Evolutionary conservation across 805 yeast genomes (phyloP).

Genomic region (Yarrowia bubula): DNA sequence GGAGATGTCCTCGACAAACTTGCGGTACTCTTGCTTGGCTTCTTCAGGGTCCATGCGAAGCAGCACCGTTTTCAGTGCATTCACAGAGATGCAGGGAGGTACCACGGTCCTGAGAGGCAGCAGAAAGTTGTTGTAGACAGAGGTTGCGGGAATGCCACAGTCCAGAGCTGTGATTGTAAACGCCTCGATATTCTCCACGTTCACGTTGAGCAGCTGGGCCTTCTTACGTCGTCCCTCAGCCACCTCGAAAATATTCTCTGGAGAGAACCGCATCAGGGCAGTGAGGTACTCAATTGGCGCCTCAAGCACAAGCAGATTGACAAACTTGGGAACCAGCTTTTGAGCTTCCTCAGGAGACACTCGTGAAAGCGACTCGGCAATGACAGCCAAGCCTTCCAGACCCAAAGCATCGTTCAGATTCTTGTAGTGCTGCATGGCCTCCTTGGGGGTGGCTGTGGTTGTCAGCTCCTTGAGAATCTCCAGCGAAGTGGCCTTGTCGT

Average conservation of each 20-base stretch:
- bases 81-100: not conserved
- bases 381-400: not conserved
- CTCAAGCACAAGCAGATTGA: not conserved
- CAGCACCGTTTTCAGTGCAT: not conserved
- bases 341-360: not conserved
- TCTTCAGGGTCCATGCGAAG: not conserved
- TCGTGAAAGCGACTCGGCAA: not conserved
- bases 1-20: not conserved
- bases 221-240: not conserved
- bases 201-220: not conserved
- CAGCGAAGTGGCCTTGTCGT: not conserved
- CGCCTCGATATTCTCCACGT: not conserved
- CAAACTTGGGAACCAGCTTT: not conserved
- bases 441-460: not conserved
- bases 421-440: slow-evolving; percentile 5
- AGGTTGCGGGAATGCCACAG: not conserved
- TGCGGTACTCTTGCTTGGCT: not conserved
- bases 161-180: not conserved
- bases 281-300: slow-evolving; percentile 9
- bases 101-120: not conserved
- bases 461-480: not conserved
- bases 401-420: not conserved
- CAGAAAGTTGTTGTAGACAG: not conserved
- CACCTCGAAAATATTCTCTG: not conserved
- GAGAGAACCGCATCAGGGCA: not conserved